Evolutionary conservation across 306 rosid genomes (phyloP).

Genomic region (Quercus bicolor): DNA sequence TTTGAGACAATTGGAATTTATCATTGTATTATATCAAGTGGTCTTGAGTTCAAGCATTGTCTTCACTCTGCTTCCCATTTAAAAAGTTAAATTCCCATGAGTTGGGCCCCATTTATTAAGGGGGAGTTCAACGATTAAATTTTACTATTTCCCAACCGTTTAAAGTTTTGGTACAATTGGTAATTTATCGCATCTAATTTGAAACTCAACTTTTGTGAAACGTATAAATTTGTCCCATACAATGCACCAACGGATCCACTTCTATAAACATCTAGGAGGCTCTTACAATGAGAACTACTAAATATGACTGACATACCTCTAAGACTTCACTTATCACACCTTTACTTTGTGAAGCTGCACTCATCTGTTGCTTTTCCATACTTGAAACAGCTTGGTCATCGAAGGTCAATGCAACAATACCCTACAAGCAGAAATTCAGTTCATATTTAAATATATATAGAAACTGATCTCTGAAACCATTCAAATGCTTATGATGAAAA

Average conservation of each 20-base stretch:
- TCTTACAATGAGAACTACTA: background rate
- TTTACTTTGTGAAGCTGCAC: conserved; percentile 57
- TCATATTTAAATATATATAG: background rate
- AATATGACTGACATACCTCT: conserved; percentile 48
- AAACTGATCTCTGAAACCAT: conserved; percentile 1
- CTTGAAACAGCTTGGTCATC: conserved; percentile 76
- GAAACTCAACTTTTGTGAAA: background rate
- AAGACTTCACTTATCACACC: conserved; percentile 84
- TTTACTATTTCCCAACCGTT: too few relatives aligned
- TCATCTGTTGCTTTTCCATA: conserved; percentile 64
- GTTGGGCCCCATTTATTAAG: too few relatives aligned
- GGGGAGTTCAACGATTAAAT: too few relatives aligned
- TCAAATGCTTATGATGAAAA: conserved; percentile 13
- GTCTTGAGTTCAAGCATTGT: too few relatives aligned
- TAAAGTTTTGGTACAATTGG: too few relatives aligned
- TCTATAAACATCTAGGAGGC: background rate
- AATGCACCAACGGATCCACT: background rate
- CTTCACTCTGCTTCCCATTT: too few relatives aligned
- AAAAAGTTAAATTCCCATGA: too few relatives aligned
- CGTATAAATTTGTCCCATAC: background rate
- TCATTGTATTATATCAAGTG: too few relatives aligned
- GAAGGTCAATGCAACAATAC: conserved; percentile 95
- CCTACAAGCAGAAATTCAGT: conserved; percentile 38
- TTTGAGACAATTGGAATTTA: too few relatives aligned
- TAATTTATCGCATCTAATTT: background rate